A percentile compares a stretch with the other conserved stretches of the same genome.
phyloP scores from a whole-genome alignment of 805 yeast genomes.

The Spathaspora sp. region DNA sequence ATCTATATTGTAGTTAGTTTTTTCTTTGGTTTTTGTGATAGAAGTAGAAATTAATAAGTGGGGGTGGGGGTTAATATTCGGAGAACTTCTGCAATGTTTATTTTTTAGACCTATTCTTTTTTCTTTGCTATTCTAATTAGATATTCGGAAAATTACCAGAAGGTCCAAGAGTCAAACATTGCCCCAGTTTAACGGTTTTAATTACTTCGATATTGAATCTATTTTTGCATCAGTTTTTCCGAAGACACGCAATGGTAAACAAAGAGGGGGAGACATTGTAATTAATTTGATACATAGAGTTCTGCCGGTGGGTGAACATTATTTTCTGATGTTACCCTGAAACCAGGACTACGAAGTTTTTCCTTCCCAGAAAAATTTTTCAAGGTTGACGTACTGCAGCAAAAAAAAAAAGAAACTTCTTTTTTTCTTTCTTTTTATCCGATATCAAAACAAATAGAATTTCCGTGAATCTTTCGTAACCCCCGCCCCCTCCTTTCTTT shows the following conservation, averaged over 20 bases:
- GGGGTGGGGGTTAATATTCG: neutral
- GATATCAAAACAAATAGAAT: neutral
- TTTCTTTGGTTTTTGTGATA: neutral
- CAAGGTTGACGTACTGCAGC: neutral
- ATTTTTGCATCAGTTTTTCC: neutral
- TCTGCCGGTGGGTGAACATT: too few relatives aligned
- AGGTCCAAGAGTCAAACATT: neutral
- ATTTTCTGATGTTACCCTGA: neutral
- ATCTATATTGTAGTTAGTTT: neutral
- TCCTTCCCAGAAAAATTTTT: neutral
- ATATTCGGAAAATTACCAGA: slow-evolving; percentile 1
- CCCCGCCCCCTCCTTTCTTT: neutral
- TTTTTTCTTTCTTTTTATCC: neutral
- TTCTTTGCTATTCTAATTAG: neutral
- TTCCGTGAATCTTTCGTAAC: neutral
- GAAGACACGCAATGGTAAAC: neutral
- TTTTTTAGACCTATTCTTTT: neutral
- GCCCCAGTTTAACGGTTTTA: neutral
- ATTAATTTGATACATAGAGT: neutral
- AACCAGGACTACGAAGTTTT: neutral
- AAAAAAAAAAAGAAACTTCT: neutral
- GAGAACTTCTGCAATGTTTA: neutral
- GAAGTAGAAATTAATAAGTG: neutral
- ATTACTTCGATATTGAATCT: neutral
- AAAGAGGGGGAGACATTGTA: neutral